Percentiles rank a stretch among this genome's conserved stretches.
Evolutionary conservation across 2,329 filamentous ascomycete species (phyloP).

Genomic region (Bertia moriformis): DNA sequence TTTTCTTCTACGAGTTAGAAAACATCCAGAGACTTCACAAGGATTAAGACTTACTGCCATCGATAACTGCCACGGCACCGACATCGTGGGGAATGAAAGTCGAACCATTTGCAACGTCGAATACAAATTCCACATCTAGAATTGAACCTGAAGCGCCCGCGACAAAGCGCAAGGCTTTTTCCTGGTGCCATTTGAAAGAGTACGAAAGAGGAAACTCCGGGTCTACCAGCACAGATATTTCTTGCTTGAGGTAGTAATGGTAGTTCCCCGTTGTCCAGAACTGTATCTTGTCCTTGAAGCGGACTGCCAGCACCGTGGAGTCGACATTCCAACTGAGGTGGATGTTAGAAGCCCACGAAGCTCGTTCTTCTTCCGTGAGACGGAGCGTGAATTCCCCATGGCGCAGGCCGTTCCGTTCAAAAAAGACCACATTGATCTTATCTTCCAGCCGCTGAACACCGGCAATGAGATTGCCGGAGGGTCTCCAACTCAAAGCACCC

Average conservation of each 20-base stretch:
- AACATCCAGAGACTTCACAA: slow-evolving; percentile 15
- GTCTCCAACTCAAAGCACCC: slow-evolving; percentile 75
- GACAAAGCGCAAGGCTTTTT: slow-evolving; percentile 60
- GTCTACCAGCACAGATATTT: slow-evolving; percentile 36
- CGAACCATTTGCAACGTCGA: slow-evolving; percentile 55
- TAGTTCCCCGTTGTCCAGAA: slow-evolving; percentile 97
- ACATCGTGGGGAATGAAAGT: slow-evolving; percentile 58
- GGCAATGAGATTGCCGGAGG: slow-evolving; percentile 80
- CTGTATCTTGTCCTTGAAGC: slow-evolving; percentile 61
- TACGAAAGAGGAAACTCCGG: slow-evolving; percentile 15
- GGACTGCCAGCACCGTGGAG: slow-evolving; percentile 78
- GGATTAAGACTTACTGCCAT: slow-evolving; percentile 35
- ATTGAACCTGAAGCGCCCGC: slow-evolving; percentile 30
- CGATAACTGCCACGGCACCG: slow-evolving; percentile 70
- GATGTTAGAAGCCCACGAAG: slow-evolving; percentile 40
- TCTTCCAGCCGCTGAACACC: slow-evolving; percentile 60
- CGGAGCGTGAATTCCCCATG: slow-evolving; percentile 86
- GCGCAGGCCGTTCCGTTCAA: slow-evolving; percentile 92
- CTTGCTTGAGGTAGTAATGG: slow-evolving; percentile 94
- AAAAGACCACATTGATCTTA: slow-evolving; percentile 75
- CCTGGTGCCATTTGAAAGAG: slow-evolving; percentile 60
- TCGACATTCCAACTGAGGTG: slow-evolving; percentile 77
- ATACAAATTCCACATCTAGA: slow-evolving; percentile 48
- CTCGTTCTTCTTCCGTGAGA: slow-evolving; percentile 40
- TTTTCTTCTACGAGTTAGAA: slow-evolving; percentile 14